These are phyloP conservation scores for Pseudognaphalium luteoalbum DNA, from an alignment of 129 eudicot genomes.

Conservation along the genomic window DNA sequence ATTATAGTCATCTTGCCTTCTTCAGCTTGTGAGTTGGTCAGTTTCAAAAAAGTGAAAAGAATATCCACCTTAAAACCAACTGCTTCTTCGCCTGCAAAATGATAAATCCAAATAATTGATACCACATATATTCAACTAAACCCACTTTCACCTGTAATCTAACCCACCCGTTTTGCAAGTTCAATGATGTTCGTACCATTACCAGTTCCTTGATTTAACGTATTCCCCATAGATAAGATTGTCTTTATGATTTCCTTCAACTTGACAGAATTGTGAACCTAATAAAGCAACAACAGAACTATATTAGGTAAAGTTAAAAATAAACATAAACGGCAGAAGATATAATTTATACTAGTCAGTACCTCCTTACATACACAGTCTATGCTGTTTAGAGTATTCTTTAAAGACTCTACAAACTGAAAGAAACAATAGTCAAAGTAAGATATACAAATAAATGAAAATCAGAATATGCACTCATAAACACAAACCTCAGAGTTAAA, in stretches of 20 bases:
- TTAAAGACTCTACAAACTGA: conserved; percentile 62
- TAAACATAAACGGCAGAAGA: not conserved
- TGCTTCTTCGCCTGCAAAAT: conserved; percentile 37
- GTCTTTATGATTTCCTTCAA: conserved; percentile 84
- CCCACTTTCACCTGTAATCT: not conserved
- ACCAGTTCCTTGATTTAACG: conserved; percentile 88
- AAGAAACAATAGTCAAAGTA: conserved; percentile 27
- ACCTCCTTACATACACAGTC: conserved; percentile 87
- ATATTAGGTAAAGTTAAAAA: conserved; percentile 7
- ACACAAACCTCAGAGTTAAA: conserved; percentile 71
- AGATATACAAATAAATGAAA: conserved; percentile 8
- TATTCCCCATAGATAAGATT: conserved; percentile 77
- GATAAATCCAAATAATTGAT: no score
- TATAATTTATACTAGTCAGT: conserved; percentile 18
- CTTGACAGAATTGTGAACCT: conserved; percentile 74
- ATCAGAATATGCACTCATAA: conserved; percentile 2
- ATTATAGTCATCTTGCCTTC: conserved; percentile 84
- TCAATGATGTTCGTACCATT: conserved; percentile 54
- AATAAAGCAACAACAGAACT: conserved; percentile 23
- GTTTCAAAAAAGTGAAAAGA: conserved; percentile 55
- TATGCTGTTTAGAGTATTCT: conserved; percentile 57
- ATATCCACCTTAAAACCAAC: conserved; percentile 93
- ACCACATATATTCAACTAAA: not conserved
- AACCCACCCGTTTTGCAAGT: not conserved
- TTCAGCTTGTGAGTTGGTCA: conserved; percentile 82